Evolutionary conservation across 176 grass and related monocot species (phyloP), one percentile per base, ranked within the genome.

Genomic region (Avena insularis): DNA sequence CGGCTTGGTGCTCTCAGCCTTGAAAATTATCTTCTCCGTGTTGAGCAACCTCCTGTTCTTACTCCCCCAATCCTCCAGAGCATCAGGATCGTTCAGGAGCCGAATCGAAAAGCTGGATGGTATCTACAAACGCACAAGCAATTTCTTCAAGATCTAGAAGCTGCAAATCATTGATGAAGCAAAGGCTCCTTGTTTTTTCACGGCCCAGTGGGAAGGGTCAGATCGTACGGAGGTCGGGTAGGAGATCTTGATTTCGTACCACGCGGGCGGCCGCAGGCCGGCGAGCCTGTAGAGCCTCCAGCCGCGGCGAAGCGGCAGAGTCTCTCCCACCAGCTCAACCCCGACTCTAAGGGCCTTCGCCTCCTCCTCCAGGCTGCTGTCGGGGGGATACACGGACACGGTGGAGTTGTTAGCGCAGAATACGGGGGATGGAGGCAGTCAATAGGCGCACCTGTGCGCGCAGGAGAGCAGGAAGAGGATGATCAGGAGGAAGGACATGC

Each of bases 241-340:
- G 56, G 97, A 96, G 79, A 99, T 99, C 97, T 94, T 96, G 90
- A 96, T 83, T 92, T 99, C 97, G 83, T 94, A 99, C 89, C 92
- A 96, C 60, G 58, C 75, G 4, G 91, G 81, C 56, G 88, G 72
- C 56, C 79, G 85, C n/a, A 87, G 64, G 61, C 87, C 89, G 33
- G 75, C 75, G 72, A 96, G 73, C 78, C 89, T 88, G 84, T 99
- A 96, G 68, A 94, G 9, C 49, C 83, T 84, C 48, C 81, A 54
- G 35, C 89, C 92, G 55, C 81, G 71, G 16, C 77, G 82, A 58
- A 99, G 81, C 20, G 86, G 77, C 86, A 96, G 75, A 20, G 87
- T 89, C 88, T 96, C 94, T n/a, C 64, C 82, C 75, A 85, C 65
- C 11, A 94, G 64, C 71, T 96, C 97, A 54, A 85, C 8, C 13